phyloP scores from a whole-genome alignment of 192 early-diverging fungal genomes.

The Neocallimastix lanati region DNA sequence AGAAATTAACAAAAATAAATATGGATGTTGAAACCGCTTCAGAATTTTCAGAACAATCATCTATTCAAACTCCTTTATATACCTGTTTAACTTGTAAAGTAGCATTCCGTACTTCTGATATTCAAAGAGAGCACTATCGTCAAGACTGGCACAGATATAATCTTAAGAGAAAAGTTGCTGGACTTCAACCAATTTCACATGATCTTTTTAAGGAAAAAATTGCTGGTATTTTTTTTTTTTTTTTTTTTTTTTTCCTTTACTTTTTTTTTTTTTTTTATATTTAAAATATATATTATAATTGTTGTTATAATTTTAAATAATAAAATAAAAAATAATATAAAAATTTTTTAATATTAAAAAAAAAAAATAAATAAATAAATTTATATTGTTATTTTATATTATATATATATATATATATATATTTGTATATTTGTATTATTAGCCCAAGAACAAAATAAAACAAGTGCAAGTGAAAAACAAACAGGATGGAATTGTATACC shows the following conservation, averaged over 20 bases:
- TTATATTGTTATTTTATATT: too few relatives aligned
- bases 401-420: too few relatives aligned
- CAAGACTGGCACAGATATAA: conserved; percentile 99
- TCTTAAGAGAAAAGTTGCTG: conserved; percentile 88
- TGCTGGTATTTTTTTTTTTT: too few relatives aligned
- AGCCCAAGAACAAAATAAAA: not conserved
- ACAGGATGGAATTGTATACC: not conserved
- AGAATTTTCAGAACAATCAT: not conserved
- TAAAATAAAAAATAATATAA: too few relatives aligned
- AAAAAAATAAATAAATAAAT: too few relatives aligned
- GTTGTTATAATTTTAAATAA: too few relatives aligned
- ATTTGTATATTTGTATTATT: too few relatives aligned
- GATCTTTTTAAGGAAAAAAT: conserved; percentile 69
- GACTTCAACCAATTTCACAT: conserved; percentile 60
- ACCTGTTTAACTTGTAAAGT: conserved; percentile 85
- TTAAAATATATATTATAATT: too few relatives aligned
- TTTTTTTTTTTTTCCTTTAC: too few relatives aligned
- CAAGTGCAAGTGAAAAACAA: not conserved
- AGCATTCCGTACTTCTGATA: conserved; percentile 70
- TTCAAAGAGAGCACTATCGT: conserved; percentile 81
- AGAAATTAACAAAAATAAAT: not conserved
- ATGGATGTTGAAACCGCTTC: not conserved
- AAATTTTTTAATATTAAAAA: too few relatives aligned
- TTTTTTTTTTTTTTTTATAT: too few relatives aligned
- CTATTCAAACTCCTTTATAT: conserved; percentile 27